Base-by-base conservation (phyloP, 192 early-diverging fungal genomes). In the Mortierella claussenii region DNA sequence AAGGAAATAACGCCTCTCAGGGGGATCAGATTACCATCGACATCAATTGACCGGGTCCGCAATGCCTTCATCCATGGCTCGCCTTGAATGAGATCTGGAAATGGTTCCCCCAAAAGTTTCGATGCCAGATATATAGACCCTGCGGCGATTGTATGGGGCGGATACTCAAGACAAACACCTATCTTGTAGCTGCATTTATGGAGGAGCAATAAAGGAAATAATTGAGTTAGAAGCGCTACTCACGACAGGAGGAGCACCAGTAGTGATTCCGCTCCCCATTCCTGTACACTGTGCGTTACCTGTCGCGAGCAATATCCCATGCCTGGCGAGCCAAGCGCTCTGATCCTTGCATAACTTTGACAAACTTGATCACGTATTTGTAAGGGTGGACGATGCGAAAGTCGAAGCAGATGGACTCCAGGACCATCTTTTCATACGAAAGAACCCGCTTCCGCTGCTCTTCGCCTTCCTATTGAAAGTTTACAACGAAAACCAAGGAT, bases 361-460 rank as follows among this genome's bases (percentile, higher is more conserved):
- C 87, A 81, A 96, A 84, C 68, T 94, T 93, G 18, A 93, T 78
- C 33, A 91, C 78, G 32, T 87, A 82, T 69, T 85, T 79, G 60
- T 92, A 91, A 11, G 94, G 89, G 47, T 92, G 90, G 17, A 73
- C 66, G 10, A 93, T 85, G 48, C 90, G 90, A 69, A 96, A 96
- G 65, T 93, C 90, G 79, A 92, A 96, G 31, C 91, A 89, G 36
- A 94, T 80, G 3, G 89, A 88, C 55, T 94, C 91, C 31, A 96
- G 69, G n/a, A 96, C 71, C 64, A 87, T 67, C 60, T 89, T 84
- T 56, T 96, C 94, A 42, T 83, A 85, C 9, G 82, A 76, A 53
- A 93, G 78, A 17, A 95, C 86, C 1, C 80, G 75, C 20, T 82
- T 69, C 46, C 90, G 82, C 69, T 89, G 85, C 43, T 91, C 88